These are phyloP conservation scores for Agrocybe pediades DNA, from an alignment of 768 basidiomycete genomes.

Conservation along the genomic window DNA sequence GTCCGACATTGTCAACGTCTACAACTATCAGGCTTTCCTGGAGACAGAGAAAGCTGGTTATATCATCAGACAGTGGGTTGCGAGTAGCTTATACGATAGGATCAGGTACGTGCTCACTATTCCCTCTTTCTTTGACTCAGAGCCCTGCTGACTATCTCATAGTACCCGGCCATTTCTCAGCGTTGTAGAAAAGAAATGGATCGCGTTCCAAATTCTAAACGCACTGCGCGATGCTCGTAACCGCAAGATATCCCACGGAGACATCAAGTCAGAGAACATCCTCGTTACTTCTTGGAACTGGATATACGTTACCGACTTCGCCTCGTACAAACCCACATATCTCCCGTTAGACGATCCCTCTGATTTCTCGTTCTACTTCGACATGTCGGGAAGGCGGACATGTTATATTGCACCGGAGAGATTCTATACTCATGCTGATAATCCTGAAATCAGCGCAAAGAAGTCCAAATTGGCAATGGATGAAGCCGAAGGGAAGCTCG, in stretches of 20 bases:
- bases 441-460: conserved; percentile 70
- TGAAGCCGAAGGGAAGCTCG: conserved; percentile 64
- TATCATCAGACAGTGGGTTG: conserved; percentile 91
- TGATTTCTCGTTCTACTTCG: conserved; percentile 98
- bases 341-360: conserved; percentile 96
- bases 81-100: conserved; percentile 93
- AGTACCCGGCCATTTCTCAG: conserved; percentile 96
- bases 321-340: conserved; percentile 92
- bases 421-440: conserved; percentile 77
- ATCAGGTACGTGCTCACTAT: conserved; percentile 72
- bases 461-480: conserved; percentile 57
- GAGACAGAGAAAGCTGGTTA: conserved; percentile 98
- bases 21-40: conserved; percentile 85
- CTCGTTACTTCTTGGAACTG: conserved; percentile 96
- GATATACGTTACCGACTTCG: conserved; percentile 95
- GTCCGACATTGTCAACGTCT: conserved; percentile 83
- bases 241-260: conserved; percentile 92
- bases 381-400: conserved; percentile 89
- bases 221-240: conserved; percentile 82
- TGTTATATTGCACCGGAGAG: conserved; percentile 97
- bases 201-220: conserved; percentile 88
- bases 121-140: background rate
- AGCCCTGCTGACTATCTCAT: conserved; percentile 2
- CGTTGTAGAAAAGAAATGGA: conserved; percentile 96
- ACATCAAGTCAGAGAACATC: conserved; percentile 97